Percentiles rank a stretch among this genome's conserved stretches.
Evolutionary conservation across 2,329 filamentous ascomycete species (phyloP).

Genomic region (Lachnellula arida): DNA sequence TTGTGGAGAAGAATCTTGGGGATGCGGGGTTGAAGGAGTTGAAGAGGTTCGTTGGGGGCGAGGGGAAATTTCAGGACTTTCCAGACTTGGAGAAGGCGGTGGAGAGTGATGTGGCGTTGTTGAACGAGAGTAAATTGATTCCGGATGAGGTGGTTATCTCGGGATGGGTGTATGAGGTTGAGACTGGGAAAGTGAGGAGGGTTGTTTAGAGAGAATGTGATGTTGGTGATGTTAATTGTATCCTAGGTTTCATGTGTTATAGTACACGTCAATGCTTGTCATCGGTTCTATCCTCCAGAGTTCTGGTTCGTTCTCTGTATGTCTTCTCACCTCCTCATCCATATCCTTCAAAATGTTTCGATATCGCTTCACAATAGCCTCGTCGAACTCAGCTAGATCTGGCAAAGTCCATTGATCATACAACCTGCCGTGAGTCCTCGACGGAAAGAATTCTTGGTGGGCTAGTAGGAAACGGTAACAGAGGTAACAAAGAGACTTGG

Average conservation of each 20-base stretch:
- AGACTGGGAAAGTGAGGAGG: constrained; percentile 58
- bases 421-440: constrained; percentile 9
- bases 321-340: not conserved
- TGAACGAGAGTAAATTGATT: constrained; percentile 57
- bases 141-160: constrained; percentile 56
- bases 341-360: constrained; percentile 4
- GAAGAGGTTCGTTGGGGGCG: constrained; percentile 9
- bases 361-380: constrained; percentile 1
- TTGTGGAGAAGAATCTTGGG: constrained; percentile 56
- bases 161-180: constrained; percentile 75
- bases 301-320: constrained; percentile 7
- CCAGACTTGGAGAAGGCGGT: constrained; percentile 59
- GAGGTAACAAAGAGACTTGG: constrained; percentile 14
- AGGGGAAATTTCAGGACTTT: constrained; percentile 40
- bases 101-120: constrained; percentile 57
- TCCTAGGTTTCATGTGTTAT: too few relatives aligned
- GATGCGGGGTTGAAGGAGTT: constrained; percentile 39
- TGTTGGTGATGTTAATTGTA: too few relatives aligned
- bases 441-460: constrained; percentile 9
- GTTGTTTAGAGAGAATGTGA: constrained; percentile 27
- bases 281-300: constrained; percentile 10
- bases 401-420: constrained; percentile 16
- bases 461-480: constrained; percentile 9
- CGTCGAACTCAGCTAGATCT: constrained; percentile 6
- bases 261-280: constrained; percentile 7